Evolutionary conservation across 2,329 filamentous ascomycete genomes (phyloP).

Genomic region (Exserohilum rostratum): DNA sequence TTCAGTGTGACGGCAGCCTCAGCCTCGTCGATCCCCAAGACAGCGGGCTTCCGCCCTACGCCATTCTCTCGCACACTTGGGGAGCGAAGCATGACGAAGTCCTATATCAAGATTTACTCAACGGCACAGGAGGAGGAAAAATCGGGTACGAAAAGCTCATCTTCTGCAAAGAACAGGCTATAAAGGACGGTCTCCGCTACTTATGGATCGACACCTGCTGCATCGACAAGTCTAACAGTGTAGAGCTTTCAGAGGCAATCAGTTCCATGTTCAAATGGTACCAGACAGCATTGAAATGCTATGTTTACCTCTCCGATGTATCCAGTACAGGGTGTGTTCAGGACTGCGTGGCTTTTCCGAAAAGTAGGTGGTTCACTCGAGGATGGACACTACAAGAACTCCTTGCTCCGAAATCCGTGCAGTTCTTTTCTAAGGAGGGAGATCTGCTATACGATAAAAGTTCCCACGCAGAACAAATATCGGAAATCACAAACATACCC

Average conservation of each 20-base stretch:
- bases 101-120: not conserved
- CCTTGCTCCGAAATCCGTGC: slow-evolving; percentile 20
- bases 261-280: slow-evolving; percentile 1
- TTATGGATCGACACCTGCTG: slow-evolving; percentile 1
- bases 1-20: not conserved
- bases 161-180: not conserved
- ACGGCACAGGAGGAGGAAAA: not conserved
- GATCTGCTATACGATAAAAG: slow-evolving; percentile 11
- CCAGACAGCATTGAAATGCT: not conserved
- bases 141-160: not conserved
- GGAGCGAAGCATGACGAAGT: not conserved
- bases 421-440: slow-evolving; percentile 22
- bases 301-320: slow-evolving; percentile 5
- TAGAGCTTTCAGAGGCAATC: slow-evolving; percentile 1
- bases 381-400: too few relatives aligned
- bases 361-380: too few relatives aligned
- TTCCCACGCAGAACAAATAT: slow-evolving; percentile 3
- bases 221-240: not conserved
- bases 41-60: not conserved
- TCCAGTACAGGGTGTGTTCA: not conserved
- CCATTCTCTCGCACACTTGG: slow-evolving; percentile 3
- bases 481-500: not conserved
- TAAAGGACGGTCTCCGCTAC: not conserved
- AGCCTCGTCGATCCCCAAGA: slow-evolving; percentile 1
- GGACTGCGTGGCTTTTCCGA: not conserved